These are phyloP conservation scores for Xanthoconium purpureum DNA, from an alignment of 768 basidiomycete species.

Conservation along the genomic window DNA sequence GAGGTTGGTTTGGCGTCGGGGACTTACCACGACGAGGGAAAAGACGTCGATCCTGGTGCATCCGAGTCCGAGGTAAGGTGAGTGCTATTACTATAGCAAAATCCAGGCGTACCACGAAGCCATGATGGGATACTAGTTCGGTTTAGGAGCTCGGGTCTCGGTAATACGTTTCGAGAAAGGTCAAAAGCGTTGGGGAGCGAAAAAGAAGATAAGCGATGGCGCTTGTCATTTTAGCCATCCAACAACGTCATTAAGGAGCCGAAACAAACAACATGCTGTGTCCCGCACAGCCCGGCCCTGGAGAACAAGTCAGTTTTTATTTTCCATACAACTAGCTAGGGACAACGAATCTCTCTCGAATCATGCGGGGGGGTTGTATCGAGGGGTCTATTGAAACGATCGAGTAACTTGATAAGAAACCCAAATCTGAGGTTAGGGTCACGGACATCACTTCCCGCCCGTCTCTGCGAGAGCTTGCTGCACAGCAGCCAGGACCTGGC, in stretches of 20 bases:
- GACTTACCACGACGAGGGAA: constrained; percentile 15
- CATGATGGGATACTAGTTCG: constrained; percentile 1
- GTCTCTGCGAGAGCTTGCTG: constrained; percentile 47
- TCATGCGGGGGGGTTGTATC: too few relatives aligned
- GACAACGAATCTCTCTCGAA: too few relatives aligned
- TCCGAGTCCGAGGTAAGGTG: too few relatives aligned
- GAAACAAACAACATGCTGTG: too few relatives aligned
- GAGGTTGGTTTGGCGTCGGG: neutral
- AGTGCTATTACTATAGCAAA: neutral
- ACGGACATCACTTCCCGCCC: neutral
- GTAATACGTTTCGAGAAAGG: too few relatives aligned
- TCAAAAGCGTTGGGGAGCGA: neutral
- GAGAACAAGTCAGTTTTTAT: too few relatives aligned
- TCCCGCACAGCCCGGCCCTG: too few relatives aligned
- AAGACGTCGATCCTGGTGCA: constrained; percentile 16
- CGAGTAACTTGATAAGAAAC: neutral
- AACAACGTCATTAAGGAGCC: too few relatives aligned
- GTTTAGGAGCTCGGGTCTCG: neutral
- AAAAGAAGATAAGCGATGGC: neutral
- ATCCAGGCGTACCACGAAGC: constrained; percentile 10
- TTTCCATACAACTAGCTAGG: too few relatives aligned
- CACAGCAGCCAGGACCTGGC: constrained; percentile 69
- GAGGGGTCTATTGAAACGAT: too few relatives aligned
- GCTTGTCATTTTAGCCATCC: too few relatives aligned
- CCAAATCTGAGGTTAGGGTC: neutral